Evolutionary conservation across 1,139 yeast genomes (phyloP), one percentile per base, ranked within the genome.

Genomic region (Suhomyces coccinellae): DNA sequence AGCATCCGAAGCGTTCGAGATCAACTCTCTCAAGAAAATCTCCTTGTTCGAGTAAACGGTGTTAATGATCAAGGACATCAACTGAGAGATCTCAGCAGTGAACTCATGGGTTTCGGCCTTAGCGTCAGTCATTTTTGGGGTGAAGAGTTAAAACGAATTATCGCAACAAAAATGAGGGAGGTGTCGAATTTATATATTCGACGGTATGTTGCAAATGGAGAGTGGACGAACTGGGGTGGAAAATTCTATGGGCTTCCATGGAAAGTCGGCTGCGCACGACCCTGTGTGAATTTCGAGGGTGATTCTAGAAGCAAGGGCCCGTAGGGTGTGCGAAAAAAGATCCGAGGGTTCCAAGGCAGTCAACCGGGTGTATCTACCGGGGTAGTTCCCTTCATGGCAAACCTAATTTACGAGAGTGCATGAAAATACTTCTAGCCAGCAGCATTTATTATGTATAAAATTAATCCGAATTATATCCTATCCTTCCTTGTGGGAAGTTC

Each of bases 41-140:
- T 95, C 99, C 80, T 95, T 95, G 85, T 95, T 95, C 49, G 99
- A 93, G 77, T 95, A 95, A 66, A 95, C 99, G 49, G 99, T 95
- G 89, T 95, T 95, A 79, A 95, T 93, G 90, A 95, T 90, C 82
- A 93, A 85, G 72, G 97, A 88, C 98, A 95, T 87, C 84, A 95
- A 83, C 96, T 93, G 99, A 85, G 98, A 87, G 75, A 93, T 95
- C 90, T 93, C 99, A 83, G 99, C 99, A 73, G 96, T 97, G 79
- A 93, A 93, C 80, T 93, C 99, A 70, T 82, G 89, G 51, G 95
- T 85, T 79, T 87, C 95, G 65, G 80, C 72, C 66, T 80, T 80
- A 48, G 66, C 56, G 66, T 76, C 77, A 57, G 87, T 73, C 90
- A 83, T 83, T 36, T 35, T 49, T 41, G 38, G 26, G 40, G 32